Conservation (phyloP, 2,329 filamentous ascomycete species). For the Rutstroemia sydowiana region DNA sequence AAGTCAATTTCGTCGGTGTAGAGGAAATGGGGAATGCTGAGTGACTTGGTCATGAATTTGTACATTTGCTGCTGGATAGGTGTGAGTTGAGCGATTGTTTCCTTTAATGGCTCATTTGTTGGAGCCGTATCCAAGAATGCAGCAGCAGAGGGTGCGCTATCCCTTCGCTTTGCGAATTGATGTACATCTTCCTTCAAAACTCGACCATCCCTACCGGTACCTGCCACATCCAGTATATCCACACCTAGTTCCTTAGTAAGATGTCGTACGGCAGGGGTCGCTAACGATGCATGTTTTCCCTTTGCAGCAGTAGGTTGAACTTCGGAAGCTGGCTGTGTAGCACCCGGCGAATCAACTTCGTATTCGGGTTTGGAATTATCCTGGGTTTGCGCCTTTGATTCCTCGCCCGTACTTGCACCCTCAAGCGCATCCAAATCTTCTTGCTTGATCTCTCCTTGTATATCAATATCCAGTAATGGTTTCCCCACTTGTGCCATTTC, state of each 20-base stretch:
- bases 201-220: constrained; percentile 84
- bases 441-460: constrained; percentile 65
- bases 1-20: constrained; percentile 89
- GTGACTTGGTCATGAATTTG: constrained; percentile 89
- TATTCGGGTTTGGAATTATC: background rate
- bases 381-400: constrained; percentile 11
- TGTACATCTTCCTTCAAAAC: constrained; percentile 91
- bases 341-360: constrained; percentile 1
- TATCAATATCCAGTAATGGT: constrained; percentile 91
- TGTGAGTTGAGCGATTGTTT: constrained; percentile 64
- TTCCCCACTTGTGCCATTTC: constrained; percentile 95
- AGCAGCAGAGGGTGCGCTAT: constrained; percentile 30
- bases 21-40: constrained; percentile 89
- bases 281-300: constrained; percentile 65
- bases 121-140: constrained; percentile 11
- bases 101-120: constrained; percentile 43
- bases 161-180: constrained; percentile 53
- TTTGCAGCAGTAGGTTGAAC: constrained; percentile 5
- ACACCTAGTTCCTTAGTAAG: constrained; percentile 73
- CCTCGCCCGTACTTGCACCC: constrained; percentile 22
- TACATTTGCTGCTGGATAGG: constrained; percentile 90
- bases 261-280: constrained; percentile 88
- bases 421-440: constrained; percentile 44
- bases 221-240: constrained; percentile 69
- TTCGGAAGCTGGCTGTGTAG: background rate